Conservation (phyloP, 2,329 filamentous ascomycete species). For the Fusarium napiforme region DNA sequence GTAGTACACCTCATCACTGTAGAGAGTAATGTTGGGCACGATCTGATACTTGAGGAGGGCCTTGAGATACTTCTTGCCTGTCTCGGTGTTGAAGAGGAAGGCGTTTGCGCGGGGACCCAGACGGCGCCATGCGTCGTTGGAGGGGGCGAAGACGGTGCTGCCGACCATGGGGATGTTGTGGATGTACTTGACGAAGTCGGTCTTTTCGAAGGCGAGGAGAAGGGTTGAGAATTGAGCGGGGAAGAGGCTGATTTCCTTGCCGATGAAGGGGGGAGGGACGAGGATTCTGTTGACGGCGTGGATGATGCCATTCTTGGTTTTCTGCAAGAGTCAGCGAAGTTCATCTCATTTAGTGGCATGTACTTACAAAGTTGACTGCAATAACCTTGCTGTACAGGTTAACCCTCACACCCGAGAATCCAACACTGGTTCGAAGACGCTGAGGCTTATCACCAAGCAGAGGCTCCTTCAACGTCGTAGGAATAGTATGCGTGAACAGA, state of each 20-base stretch:
- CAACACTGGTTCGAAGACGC: constrained; percentile 75
- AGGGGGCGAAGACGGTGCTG: constrained; percentile 83
- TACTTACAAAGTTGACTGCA: constrained; percentile 74
- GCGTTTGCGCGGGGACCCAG: constrained; percentile 77
- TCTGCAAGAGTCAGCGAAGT: no score
- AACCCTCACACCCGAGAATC: constrained; percentile 71
- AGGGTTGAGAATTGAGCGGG: constrained; percentile 83
- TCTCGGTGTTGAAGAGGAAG: constrained; percentile 83
- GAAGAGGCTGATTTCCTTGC: constrained; percentile 68
- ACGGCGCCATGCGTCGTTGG: constrained; percentile 81
- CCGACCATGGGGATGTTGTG: constrained; percentile 67
- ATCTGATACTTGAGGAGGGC: constrained; percentile 84
- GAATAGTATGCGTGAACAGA: constrained; percentile 78
- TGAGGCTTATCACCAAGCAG: constrained; percentile 74
- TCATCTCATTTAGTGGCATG: no score
- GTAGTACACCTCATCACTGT: constrained; percentile 84
- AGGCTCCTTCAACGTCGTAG: constrained; percentile 70
- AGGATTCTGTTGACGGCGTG: constrained; percentile 81
- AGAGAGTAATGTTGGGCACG: constrained; percentile 78
- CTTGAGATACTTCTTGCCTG: constrained; percentile 78
- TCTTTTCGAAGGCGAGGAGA: constrained; percentile 77
- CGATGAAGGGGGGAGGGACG: constrained; percentile 76
- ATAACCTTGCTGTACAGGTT: constrained; percentile 83
- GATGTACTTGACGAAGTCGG: constrained; percentile 72
- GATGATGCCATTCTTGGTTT: constrained; percentile 81